Evolutionary conservation across 2,329 filamentous ascomycete species (phyloP).

Genomic region (Sphaerulina musiva): DNA sequence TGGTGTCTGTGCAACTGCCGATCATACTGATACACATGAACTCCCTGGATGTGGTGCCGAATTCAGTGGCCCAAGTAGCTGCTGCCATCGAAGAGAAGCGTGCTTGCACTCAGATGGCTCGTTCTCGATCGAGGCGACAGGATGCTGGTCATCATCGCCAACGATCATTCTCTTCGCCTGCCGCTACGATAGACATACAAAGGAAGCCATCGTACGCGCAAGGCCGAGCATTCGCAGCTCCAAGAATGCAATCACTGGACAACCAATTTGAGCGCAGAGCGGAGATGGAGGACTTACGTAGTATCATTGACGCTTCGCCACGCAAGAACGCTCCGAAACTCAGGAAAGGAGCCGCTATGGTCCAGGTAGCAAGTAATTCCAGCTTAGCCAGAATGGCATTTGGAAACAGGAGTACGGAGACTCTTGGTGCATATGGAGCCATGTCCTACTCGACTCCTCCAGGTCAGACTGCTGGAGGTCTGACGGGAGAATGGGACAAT

Average conservation of each 20-base stretch:
- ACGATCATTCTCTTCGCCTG: constrained; percentile 27
- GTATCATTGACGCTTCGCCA: constrained; percentile 40
- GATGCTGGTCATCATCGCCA: constrained; percentile 14
- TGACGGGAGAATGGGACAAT: constrained; percentile 8
- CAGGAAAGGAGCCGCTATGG: constrained; percentile 18
- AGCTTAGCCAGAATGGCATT: constrained; percentile 23
- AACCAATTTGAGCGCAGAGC: constrained; percentile 39
- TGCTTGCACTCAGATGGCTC: constrained; percentile 16
- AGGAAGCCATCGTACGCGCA: constrained; percentile 39
- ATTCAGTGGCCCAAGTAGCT: constrained; percentile 50
- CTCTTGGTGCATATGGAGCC: constrained; percentile 17
- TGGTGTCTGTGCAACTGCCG: constrained; percentile 49
- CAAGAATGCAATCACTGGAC: constrained; percentile 47
- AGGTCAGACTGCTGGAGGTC: not conserved
- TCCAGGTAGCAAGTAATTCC: constrained; percentile 24
- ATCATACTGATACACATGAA: constrained; percentile 54
- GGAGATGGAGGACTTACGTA: constrained; percentile 38
- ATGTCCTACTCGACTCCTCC: constrained; percentile 26
- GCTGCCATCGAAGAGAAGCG: constrained; percentile 49
- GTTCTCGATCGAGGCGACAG: constrained; percentile 9
- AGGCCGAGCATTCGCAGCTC: constrained; percentile 49
- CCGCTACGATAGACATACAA: constrained; percentile 21
- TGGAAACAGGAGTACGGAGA: constrained; percentile 19
- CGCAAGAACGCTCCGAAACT: constrained; percentile 34
- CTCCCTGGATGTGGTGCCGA: constrained; percentile 51